Evolutionary conservation across 805 yeast genomes (phyloP), one percentile per base, ranked within the genome.

Genomic region (Candida hispaniensis): DNA sequence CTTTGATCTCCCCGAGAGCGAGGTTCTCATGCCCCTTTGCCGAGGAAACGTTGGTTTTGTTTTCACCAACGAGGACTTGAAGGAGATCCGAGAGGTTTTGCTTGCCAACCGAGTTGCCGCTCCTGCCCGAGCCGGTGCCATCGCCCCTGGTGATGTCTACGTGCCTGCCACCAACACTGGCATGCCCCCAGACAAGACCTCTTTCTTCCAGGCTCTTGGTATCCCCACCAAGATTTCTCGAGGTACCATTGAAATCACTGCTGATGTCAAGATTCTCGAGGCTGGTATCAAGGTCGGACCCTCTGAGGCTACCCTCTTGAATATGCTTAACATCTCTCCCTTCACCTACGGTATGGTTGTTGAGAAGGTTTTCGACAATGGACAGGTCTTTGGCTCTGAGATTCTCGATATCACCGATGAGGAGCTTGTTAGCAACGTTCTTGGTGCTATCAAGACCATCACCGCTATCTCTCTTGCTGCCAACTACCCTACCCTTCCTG

Each of bases 211-310:
- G 78, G 98, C 99, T 63, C 78, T 91, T 60, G 97, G 97, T 82
- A 95, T 91, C 60, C 98, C 98, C 77, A 91, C 99, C 82, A 91
- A 91, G 93, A 91, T 91, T 85, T 91, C 94, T 69, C 86, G 99
- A 81, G 99, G 99, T 91, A 85, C 95, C 71, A 91, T 91, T 78
- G 99, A 91, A 74, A 91, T 91, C 69, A 85, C 83, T 66, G 68
- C 79, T 56, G 98, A 91, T 63, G 94, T 91, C 60, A 81, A 81
- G 74, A 94, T 91, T 63, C 94, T 86, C 60, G 75, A 70, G 48
- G 76, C 78, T 47, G 81, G 82, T 59, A 60, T 61, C 63, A 82
- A 71, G 69, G 98, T 91, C 60, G 99, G 99, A 73, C 93, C 88
- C 59, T 91, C 98, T 57, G 99, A 91, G 76, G 97, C 99, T 55